Evolutionary conservation across 2,329 filamentous ascomycete species (phyloP), one percentile per base, ranked within the genome.

Genomic region (Colletotrichum sp.): DNA sequence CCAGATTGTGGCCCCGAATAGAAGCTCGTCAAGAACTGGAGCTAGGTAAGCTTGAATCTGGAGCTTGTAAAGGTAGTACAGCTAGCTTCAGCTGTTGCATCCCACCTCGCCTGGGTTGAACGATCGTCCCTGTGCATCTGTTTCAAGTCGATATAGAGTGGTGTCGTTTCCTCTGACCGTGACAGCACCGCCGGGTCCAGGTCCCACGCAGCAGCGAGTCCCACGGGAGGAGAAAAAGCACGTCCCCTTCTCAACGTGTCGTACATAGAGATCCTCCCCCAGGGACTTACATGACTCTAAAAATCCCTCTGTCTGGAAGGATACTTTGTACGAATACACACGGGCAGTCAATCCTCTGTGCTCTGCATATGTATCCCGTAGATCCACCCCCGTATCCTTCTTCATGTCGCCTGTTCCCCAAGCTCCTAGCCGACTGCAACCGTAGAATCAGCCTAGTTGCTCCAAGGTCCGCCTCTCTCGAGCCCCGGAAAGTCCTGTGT

Each of bases 311-410:
- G 7, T 60, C 36, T 10, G 44, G 12, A 52, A 52, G n/a, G 44
- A 22, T 52, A 52, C 10, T n/a, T 48, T 12, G 18, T 48, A 44
- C 39, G 39, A 12, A n/a, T 48, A 52, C 44, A 52, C 44, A 22
- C 44, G 44, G 44, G 44, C 44, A 52, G 44, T 52, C n/a, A 18
- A 22, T 60, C 52, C 26, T 68, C 65, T 36, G 65, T 68, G 65
- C 67, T 63, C 10, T 34, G 55, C 52, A 62, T 65, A 22, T 52
- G 10, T 52, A 59, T 28, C 72, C 55, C 63, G 69, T 75, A 64
- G 69, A 75, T 71, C 69, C 72, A 75, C 72, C 69, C 63, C 72
- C 69, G 18, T 72, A 16, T 32, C 69, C 62, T 68, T 71, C 68
- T 62, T 65, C 60, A 67, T 68, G 68, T 68, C 62, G 62, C 57